These are phyloP conservation scores for Fusarium cyanostomum DNA, from an alignment of 2,329 filamentous ascomycete species.

Conservation along the genomic window DNA sequence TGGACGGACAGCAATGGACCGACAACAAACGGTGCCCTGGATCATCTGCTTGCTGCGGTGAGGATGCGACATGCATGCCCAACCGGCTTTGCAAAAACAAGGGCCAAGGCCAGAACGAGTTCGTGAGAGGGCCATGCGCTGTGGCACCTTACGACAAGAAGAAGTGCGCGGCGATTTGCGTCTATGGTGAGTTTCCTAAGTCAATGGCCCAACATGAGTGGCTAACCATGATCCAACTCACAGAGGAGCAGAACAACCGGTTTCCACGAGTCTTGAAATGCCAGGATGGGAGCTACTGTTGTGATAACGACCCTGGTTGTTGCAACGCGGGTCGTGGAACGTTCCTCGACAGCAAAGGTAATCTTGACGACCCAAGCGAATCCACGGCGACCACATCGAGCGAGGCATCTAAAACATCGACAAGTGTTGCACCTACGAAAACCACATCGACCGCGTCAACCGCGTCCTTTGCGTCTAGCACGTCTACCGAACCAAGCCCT, in stretches of 20 bases:
- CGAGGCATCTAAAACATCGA: background rate
- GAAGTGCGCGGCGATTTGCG: constrained; percentile 23
- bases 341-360: constrained; percentile 19
- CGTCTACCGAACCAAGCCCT: background rate
- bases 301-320: constrained; percentile 27
- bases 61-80: constrained; percentile 21
- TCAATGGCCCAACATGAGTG: background rate
- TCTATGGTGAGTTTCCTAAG: constrained; percentile 12
- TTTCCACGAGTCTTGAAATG: constrained; percentile 29
- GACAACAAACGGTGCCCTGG: constrained; percentile 18
- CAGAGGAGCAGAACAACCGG: constrained; percentile 18
- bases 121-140: constrained; percentile 30
- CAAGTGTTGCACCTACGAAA: background rate
- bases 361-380: background rate
- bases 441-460: background rate
- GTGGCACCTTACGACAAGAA: constrained; percentile 18
- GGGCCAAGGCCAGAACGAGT: constrained; percentile 14
- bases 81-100: constrained; percentile 29
- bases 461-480: background rate
- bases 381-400: background rate
- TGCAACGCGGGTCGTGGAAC: constrained; percentile 18
- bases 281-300: constrained; percentile 34
- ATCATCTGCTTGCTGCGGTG: constrained; percentile 26
- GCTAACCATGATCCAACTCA: background rate
- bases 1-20: background rate